phyloP scores from a whole-genome alignment of 495 filamentous ascomycete species.

The Acidomyces sp. region DNA sequence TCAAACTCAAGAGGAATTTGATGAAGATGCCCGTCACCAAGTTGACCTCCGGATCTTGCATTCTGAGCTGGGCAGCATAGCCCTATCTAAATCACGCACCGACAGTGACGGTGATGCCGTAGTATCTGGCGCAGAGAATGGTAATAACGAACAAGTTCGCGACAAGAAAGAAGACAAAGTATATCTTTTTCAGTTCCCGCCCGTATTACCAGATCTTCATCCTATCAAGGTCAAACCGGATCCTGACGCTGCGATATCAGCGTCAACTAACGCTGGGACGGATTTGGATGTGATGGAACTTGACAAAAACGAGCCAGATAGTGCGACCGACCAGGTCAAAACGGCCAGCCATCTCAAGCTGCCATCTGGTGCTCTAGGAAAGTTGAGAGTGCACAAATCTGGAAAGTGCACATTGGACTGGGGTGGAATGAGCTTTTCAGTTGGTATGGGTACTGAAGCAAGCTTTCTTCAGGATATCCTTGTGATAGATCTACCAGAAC shows the following conservation, averaged over 20 bases:
- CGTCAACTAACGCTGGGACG: neutral
- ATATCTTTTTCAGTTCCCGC: conserved; percentile 55
- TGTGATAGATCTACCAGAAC: conserved; percentile 19
- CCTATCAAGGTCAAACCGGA: conserved; percentile 29
- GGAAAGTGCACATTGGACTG: conserved; percentile 47
- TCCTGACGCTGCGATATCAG: conserved; percentile 3
- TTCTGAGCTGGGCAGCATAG: conserved; percentile 25
- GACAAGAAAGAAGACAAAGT: conserved; percentile 37
- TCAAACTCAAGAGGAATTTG: conserved; percentile 33
- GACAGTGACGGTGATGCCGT: conserved; percentile 26
- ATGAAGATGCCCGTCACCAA: conserved; percentile 29
- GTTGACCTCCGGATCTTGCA: conserved; percentile 24
- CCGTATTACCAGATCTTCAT: conserved; percentile 41
- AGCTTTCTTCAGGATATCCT: conserved; percentile 26
- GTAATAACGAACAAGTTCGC: conserved; percentile 14
- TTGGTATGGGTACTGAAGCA: conserved; percentile 26
- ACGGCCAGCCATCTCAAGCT: conserved; percentile 17
- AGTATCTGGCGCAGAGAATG: conserved; percentile 19
- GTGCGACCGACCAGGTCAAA: conserved; percentile 1
- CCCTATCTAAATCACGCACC: neutral
- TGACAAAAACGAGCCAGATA: neutral
- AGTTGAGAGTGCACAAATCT: conserved; percentile 45
- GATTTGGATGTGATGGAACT: conserved; percentile 5
- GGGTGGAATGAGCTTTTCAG: conserved; percentile 40
- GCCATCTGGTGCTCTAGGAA: conserved; percentile 40